A percentile compares a stretch with the other conserved stretches of the same genome.
These are phyloP conservation scores for Podaxis pistillaris DNA, from an alignment of 768 basidiomycete species.

Conservation along the genomic window DNA sequence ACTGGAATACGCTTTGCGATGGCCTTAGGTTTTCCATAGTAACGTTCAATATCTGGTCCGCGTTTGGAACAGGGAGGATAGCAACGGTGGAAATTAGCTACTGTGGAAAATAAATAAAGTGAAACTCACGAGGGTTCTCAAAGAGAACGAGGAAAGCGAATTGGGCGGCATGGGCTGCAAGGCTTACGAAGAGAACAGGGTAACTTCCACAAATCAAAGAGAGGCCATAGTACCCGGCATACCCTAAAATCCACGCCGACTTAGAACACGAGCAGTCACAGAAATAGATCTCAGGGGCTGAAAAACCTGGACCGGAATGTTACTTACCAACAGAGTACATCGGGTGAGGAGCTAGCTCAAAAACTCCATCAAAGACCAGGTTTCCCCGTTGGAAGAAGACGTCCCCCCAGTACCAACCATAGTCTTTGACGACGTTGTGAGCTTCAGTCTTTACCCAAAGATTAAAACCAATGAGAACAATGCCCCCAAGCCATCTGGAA, in stretches of 20 bases:
- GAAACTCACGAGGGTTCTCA: constrained; percentile 89
- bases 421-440: constrained; percentile 96
- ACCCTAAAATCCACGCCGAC: constrained; percentile 45
- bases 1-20: constrained; percentile 83
- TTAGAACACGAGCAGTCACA: neutral
- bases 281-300: neutral
- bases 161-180: constrained; percentile 94
- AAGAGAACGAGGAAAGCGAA: constrained; percentile 95
- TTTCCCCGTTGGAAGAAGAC: constrained; percentile 91
- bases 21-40: constrained; percentile 90
- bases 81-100: neutral
- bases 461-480: constrained; percentile 88
- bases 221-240: constrained; percentile 96
- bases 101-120: constrained; percentile 6
- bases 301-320: neutral
- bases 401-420: constrained; percentile 98
- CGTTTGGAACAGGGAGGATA: constrained; percentile 5
- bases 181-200: constrained; percentile 86
- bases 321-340: constrained; percentile 86
- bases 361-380: constrained; percentile 96
- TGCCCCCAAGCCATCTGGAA: constrained; percentile 81
- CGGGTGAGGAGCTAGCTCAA: constrained; percentile 89
- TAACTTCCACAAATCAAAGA: constrained; percentile 90
- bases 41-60: constrained; percentile 82
- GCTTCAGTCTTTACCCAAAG: constrained; percentile 99